Base-by-base conservation (phyloP, 2,329 filamentous ascomycete genomes). In the Pseudogymnoascus sp. region DNA sequence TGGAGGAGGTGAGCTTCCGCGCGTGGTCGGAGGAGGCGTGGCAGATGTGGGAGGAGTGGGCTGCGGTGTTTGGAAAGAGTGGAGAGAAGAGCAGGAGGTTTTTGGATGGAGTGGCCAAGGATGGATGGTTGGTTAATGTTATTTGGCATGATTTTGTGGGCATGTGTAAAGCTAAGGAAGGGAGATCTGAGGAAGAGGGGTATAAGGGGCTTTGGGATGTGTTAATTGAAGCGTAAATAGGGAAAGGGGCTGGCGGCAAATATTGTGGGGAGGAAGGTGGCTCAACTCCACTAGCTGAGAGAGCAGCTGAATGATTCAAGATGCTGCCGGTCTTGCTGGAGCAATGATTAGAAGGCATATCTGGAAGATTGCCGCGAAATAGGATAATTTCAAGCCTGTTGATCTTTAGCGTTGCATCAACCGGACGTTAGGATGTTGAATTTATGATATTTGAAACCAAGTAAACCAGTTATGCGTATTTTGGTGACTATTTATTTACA, bases 11-110 rank as follows among this genome's bases (percentile, higher is more conserved):
- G 61, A 95, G 90, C 73, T 97, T 97, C 81, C 83, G 87, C 66
- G 91, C 93, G 7, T 99, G 95, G 95, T 84, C 87, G 64, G 95
- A 97, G 73, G 95, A 99, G 80, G 93, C 95, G 0, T 99, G 95
- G 78, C 89, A 88, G 33, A 96, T 97, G 71, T 97, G 93, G 90
- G 84, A 82, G 44, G 95, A 97, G 78, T 99, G 95, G 95, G 87
- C 89, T 65, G 83, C 89, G 68, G 89, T 97, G 56, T 97, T 96
- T 75, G 86, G 86, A n/a, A 82, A 87, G 59, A 23, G 60, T 5
- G 86, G 84, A 5, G 89, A 87, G 2, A 80, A 84, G 61, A 92
- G 88, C 64, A 87, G 88, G 69, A 84, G 83, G 71, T 79, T 97
- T 63, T 78, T 99, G 46, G 85, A 88, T 66, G 74, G 78, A 5